phyloP scores from a whole-genome alignment of 2,329 filamentous ascomycete genomes.

The Talaromyces piceae region DNA sequence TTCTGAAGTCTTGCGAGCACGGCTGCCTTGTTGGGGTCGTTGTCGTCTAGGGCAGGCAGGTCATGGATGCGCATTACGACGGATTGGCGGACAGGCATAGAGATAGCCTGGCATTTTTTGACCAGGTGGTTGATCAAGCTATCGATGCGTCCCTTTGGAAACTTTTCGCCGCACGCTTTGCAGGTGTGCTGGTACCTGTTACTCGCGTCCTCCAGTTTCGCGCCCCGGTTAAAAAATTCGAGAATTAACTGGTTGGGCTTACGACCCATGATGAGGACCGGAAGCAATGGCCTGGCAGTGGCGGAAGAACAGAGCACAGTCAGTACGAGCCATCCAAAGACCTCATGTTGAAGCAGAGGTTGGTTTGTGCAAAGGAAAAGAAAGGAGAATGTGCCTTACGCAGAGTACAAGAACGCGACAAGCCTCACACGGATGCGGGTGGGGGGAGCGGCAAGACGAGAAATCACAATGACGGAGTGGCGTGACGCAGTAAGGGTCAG shows the following conservation, averaged over 20 bases:
- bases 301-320: constrained; percentile 11
- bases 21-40: constrained; percentile 32
- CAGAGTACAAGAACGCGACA: not conserved
- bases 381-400: not conserved
- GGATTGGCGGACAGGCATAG: constrained; percentile 65
- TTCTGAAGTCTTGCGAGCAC: constrained; percentile 22
- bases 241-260: constrained; percentile 78
- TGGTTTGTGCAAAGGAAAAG: too few species aligned
- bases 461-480: not conserved
- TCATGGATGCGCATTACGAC: constrained; percentile 67
- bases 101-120: constrained; percentile 77
- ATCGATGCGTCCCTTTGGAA: constrained; percentile 83
- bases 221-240: constrained; percentile 80
- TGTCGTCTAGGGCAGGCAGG: constrained; percentile 49
- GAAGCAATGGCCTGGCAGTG: not conserved
- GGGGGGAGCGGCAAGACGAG: not conserved
- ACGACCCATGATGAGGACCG: constrained; percentile 58
- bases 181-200: constrained; percentile 90
- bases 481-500: not conserved
- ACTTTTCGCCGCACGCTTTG: constrained; percentile 79
- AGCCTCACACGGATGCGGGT: not conserved
- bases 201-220: constrained; percentile 79
- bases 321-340: not conserved
- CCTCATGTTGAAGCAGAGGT: not conserved
- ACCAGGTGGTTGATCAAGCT: constrained; percentile 72